Conservation (phyloP, 345 rosid genomes). For the Lumnitzera littorea region DNA sequence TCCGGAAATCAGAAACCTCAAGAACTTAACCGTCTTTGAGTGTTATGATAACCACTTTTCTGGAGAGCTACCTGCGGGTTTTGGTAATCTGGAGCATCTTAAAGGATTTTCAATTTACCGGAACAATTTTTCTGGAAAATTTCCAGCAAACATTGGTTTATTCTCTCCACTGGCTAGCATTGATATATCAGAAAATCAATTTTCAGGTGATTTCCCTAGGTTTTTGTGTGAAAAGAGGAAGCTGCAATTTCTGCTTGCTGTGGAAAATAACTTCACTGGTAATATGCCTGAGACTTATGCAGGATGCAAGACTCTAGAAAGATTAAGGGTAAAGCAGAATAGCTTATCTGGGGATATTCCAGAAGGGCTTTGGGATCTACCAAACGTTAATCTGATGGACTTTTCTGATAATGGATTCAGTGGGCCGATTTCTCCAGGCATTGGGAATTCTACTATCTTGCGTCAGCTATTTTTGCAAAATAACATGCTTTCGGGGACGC, state of each 20-base stretch:
- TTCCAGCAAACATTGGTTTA: conserved; percentile 58
- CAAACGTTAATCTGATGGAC: conserved; percentile 52
- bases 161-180: conserved; percentile 46
- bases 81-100: conserved; percentile 55
- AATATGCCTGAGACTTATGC: conserved; percentile 54
- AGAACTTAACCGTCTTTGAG: conserved; percentile 52
- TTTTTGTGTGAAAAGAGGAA: conserved; percentile 52
- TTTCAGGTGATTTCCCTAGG: conserved; percentile 65
- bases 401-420: conserved; percentile 57
- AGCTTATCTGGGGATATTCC: conserved; percentile 50
- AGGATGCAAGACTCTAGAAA: conserved; percentile 47
- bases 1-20: conserved; percentile 37
- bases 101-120: conserved; percentile 48
- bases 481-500: conserved; percentile 59
- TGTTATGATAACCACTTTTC: conserved; percentile 44
- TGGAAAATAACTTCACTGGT: conserved; percentile 62
- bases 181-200: conserved; percentile 80
- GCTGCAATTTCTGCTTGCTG: conserved; percentile 44
- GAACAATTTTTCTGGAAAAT: conserved; percentile 68
- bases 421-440: conserved; percentile 45
- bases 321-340: conserved; percentile 61
- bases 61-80: conserved; percentile 62
- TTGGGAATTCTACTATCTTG: conserved; percentile 39
- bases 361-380: conserved; percentile 62
- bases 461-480: conserved; percentile 47